These are phyloP conservation scores for Curvularia sp. DNA, from an alignment of 2,329 filamentous ascomycete species.

Conservation along the genomic window DNA sequence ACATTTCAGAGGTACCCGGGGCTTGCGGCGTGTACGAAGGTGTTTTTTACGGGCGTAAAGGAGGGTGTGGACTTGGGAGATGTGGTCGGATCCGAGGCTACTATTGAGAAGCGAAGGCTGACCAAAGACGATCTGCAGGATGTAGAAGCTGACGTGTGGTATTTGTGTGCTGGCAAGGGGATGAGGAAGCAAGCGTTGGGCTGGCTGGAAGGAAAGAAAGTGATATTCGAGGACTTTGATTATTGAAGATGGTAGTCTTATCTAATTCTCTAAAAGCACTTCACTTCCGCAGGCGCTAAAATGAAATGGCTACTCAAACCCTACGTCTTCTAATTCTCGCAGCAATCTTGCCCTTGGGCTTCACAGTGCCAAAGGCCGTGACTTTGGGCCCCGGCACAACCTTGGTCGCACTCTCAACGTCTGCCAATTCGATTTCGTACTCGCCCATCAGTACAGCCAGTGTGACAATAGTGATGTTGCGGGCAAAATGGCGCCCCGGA, in stretches of 20 bases:
- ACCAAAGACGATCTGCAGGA: conserved; percentile 52
- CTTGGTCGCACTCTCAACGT: neutral
- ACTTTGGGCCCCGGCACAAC: neutral
- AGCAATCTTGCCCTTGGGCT: conserved; percentile 8
- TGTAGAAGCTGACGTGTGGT: conserved; percentile 58
- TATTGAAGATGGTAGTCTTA: conserved; percentile 22
- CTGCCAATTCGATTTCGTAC: conserved; percentile 13
- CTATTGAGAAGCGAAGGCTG: conserved; percentile 56
- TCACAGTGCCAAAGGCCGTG: conserved; percentile 15
- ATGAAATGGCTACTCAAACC: neutral
- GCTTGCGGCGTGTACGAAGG: conserved; percentile 59
- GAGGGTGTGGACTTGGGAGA: conserved; percentile 23
- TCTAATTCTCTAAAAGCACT: neutral
- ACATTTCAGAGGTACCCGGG: conserved; percentile 61
- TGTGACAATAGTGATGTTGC: conserved; percentile 23
- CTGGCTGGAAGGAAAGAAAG: conserved; percentile 57
- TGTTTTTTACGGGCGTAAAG: conserved; percentile 69
- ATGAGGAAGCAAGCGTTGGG: conserved; percentile 58
- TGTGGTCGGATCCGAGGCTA: conserved; percentile 45
- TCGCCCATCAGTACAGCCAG: conserved; percentile 16
- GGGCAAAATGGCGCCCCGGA: conserved; percentile 25
- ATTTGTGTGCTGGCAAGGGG: conserved; percentile 63
- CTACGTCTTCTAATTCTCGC: conserved; percentile 13
- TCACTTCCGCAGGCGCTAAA: neutral
- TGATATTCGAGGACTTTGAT: conserved; percentile 62